Evolutionary conservation across 1,139 yeast species (phyloP), one percentile per base, ranked within the genome.

Genomic region (Ogataea hybrid): DNA sequence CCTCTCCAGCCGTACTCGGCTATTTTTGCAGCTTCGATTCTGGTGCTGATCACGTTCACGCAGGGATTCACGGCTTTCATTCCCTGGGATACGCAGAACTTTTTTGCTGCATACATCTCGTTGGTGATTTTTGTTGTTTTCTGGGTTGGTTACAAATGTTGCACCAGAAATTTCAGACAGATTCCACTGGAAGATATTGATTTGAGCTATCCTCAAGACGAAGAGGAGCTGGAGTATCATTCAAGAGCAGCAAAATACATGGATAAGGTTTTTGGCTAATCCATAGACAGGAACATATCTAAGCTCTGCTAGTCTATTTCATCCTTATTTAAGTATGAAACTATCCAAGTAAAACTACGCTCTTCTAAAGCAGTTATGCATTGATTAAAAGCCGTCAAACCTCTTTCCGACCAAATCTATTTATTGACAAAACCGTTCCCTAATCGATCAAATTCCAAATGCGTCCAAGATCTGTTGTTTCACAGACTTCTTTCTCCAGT

Each of bases 61-160:
- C 90, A 85, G 65, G 95, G 95, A 22, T 85, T 77, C 63, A 64
- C 70, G 1, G 78, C 76, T 2, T 83, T 82, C 67, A 79, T 75
- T 41, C 69, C 66, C 33, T 70, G 83, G 56, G 69, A 65, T 37
- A 84, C 75, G 1, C 58, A 76, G 5, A 67, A 67, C 35, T 83
- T 83, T 66, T 78, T 82, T 60, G 76, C 86, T 15, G 74, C 83
- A n/a, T 83, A 83, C 56, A 65, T 83, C 37, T 81, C 88, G 3
- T 66, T 80, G 27, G 71, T 81, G 35, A 62, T 83, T 43, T 80
- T 79, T 62, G 70, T 69, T 30, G 72, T 68, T 6, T 58, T 74
- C 23, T 82, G 75, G 76, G 41, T 71, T 18, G 63, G 63, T 25
- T 71, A 74, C 63, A 79, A 75, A 53, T 11, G 44, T 14, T 68